Base-by-base conservation (phyloP, 148 eudicot species). In the Rhododendron ferrugineum region DNA sequence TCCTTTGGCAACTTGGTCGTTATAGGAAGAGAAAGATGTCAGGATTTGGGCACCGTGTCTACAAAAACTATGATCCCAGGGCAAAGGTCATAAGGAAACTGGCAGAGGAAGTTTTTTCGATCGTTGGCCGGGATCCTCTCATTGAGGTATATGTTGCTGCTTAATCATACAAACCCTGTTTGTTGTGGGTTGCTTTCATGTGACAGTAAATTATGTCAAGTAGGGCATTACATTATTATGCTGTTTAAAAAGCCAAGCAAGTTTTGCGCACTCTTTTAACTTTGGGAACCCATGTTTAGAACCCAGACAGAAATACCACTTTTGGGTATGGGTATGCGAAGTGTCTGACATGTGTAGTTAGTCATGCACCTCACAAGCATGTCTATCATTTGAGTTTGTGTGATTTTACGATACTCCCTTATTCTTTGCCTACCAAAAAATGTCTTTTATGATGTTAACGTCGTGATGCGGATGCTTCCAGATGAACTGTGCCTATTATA, bases 21-120 rank as follows among this genome's bases (percentile, higher is more conserved):
- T 90, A 28, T 83, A 97, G 99, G 93, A 97, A 95, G 89, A 93
- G 98, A 40, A 97, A 97, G 90, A 97, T 97, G 99, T 97, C 99
- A 76, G 99, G 99, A 86, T 97, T 97, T 87, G 98, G 99, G 56
- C 99, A 97, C 85, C 99, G 99, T 87, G 98, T 97, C 6, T 97
- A 97, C 88, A 97, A 97, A 78, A 97, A 97, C 85, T 97, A 97
- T 88, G 99, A 97, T 84, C 99, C 99, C 16, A 91, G 99, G 86
- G 99, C 99, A 46, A 97, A 94, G 89, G 96, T 97, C 82, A 95
- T 97, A 84, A 95, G 89, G 91, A 94, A 88, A 81, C 91, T 97
- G 87, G 98, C 99, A 20, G 99, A 95, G 87, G 99, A 97, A 93
- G 99, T 97, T 23, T 97, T 97, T 87, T 92, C 96, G 16, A 97